Conservation (phyloP, 257 asterid genomes). For the Anisodus acutangulus region DNA sequence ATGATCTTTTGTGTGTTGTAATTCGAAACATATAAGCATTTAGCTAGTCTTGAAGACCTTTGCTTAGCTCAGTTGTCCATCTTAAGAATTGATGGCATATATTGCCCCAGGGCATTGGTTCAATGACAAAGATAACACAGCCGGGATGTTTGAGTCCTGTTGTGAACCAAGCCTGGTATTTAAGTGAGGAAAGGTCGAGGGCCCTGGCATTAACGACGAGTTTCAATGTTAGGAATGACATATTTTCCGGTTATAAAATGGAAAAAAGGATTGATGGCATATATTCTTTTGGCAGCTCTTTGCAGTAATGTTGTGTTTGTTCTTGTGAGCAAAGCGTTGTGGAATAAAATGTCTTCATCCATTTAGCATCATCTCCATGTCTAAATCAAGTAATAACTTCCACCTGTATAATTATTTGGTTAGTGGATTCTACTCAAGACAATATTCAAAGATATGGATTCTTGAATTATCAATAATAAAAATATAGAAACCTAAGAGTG, state of each 20-base stretch:
- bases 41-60: background rate
- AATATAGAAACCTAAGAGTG: background rate
- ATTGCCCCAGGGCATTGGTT: background rate
- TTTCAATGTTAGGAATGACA: background rate
- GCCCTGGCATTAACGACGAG: background rate
- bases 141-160: background rate
- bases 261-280: background rate
- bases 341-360: slow-evolving; percentile 38
- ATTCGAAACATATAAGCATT: slow-evolving; percentile 21
- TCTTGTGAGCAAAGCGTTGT: slow-evolving; percentile 34
- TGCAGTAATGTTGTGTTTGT: slow-evolving; percentile 1
- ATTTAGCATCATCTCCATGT: slow-evolving; percentile 34
- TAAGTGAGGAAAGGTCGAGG: background rate
- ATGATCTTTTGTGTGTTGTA: slow-evolving; percentile 19
- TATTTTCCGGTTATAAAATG: background rate
- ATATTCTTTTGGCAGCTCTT: slow-evolving; percentile 27
- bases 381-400: slow-evolving; percentile 33
- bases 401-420: slow-evolving; percentile 38
- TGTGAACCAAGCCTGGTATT: background rate
- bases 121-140: background rate
- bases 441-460: slow-evolving; percentile 38
- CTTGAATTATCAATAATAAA: background rate
- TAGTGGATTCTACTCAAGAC: slow-evolving; percentile 35
- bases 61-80: background rate
- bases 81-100: background rate